Conservation (phyloP, 2,329 filamentous ascomycete species). For the Fusarium humuli region DNA sequence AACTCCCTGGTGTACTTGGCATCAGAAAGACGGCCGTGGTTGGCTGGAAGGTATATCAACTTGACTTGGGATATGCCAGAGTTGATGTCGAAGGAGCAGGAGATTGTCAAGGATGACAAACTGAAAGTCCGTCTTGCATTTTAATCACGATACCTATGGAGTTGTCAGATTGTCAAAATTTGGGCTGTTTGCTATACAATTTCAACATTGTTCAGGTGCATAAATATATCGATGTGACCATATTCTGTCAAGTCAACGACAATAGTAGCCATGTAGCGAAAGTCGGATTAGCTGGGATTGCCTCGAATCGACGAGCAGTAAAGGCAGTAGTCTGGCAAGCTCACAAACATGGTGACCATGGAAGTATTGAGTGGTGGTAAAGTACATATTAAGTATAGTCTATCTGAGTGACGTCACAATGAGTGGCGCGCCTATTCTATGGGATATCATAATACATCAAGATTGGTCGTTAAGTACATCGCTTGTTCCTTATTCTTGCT, state of each 20-base stretch:
- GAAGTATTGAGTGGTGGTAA: neutral
- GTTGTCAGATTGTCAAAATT: neutral
- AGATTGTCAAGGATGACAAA: conserved; percentile 12
- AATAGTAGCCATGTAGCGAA: neutral
- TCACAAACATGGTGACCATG: neutral
- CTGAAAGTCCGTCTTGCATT: conserved; percentile 10
- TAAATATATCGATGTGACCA: neutral
- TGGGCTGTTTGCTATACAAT: too few relatives aligned
- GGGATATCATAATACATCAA: neutral
- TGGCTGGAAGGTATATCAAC: conserved; percentile 30
- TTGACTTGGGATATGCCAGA: conserved; percentile 36
- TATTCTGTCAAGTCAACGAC: neutral
- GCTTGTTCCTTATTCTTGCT: conserved; percentile 8
- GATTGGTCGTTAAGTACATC: neutral
- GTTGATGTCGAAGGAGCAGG: conserved; percentile 18
- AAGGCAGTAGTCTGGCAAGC: fast-evolving
- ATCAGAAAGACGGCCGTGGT: conserved; percentile 9
- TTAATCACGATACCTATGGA: neutral
- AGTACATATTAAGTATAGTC: neutral
- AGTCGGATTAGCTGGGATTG: neutral
- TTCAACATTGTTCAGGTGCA: neutral
- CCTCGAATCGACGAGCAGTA: neutral
- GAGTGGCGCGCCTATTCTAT: neutral
- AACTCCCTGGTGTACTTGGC: conserved; percentile 30
- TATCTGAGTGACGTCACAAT: neutral